These are phyloP conservation scores for Lepraria neglecta DNA, from an alignment of 495 filamentous ascomycete species.

Conservation along the genomic window DNA sequence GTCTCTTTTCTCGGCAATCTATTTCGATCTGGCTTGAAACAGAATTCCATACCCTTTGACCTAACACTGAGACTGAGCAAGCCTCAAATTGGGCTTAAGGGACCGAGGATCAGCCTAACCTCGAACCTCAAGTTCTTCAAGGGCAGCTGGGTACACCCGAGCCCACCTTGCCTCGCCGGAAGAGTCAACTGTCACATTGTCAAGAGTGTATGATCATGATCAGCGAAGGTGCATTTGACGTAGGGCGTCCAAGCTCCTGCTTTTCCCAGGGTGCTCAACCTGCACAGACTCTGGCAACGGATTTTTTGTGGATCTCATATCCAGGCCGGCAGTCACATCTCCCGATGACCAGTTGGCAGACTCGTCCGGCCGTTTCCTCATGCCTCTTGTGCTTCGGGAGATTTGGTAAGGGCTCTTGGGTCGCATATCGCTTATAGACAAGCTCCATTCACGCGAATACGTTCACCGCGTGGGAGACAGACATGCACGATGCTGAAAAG, in stretches of 20 bases:
- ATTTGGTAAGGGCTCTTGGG: slow-evolving; percentile 12
- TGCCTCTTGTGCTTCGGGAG: not conserved
- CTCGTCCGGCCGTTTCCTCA: slow-evolving; percentile 19
- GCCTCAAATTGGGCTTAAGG: not conserved
- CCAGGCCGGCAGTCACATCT: not conserved
- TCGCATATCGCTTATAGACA: slow-evolving; percentile 27
- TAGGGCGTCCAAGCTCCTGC: not conserved
- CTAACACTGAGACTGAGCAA: not conserved
- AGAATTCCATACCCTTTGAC: not conserved
- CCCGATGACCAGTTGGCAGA: not conserved
- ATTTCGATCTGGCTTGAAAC: slow-evolving; percentile 6
- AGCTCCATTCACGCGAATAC: slow-evolving; percentile 21
- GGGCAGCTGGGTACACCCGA: slow-evolving; percentile 5
- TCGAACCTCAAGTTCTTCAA: not conserved
- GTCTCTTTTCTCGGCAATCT: slow-evolving; percentile 1
- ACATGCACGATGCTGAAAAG: slow-evolving; percentile 8
- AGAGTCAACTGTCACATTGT: slow-evolving; percentile 1
- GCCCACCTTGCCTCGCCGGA: slow-evolving; percentile 11
- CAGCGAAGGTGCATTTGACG: not conserved
- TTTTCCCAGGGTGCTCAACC: slow-evolving; percentile 1
- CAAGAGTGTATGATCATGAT: slow-evolving; percentile 1
- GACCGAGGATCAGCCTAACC: too few species aligned
- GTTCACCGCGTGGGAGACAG: slow-evolving; percentile 1
- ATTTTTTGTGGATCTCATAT: slow-evolving; percentile 1
- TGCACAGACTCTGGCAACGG: slow-evolving; percentile 3